Evolutionary conservation across 208 protist genomes (phyloP).

Genomic region (Acanthamoeba sp.): DNA sequence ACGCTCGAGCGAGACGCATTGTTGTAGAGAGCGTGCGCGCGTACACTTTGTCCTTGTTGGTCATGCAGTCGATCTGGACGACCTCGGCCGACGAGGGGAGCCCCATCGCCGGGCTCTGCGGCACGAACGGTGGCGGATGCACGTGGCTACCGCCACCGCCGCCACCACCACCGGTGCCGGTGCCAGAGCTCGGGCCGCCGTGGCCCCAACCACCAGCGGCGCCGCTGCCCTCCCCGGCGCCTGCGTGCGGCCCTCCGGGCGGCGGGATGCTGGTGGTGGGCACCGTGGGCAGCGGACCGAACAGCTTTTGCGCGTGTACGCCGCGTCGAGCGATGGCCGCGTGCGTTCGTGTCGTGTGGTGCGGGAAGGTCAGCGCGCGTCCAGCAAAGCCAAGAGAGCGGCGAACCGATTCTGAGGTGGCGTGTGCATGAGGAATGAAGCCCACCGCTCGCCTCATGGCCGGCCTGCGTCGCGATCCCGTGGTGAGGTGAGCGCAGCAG

Average conservation of each 20-base stretch:
- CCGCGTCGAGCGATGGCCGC: too few relatives aligned
- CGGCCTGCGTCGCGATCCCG: too few relatives aligned
- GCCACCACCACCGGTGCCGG: background rate
- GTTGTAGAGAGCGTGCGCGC: background rate
- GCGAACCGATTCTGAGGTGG: background rate
- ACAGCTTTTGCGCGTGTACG: too few relatives aligned
- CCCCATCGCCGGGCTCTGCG: constrained; percentile 15
- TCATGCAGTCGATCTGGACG: constrained; percentile 37
- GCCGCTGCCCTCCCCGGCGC: too few relatives aligned
- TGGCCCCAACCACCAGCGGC: too few relatives aligned
- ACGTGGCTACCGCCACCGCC: background rate
- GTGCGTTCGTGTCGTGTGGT: too few relatives aligned
- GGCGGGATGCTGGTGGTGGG: too few relatives aligned
- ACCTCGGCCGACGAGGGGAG: constrained; percentile 18
- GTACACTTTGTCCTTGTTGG: constrained; percentile 20
- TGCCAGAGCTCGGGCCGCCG: background rate
- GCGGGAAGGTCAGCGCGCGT: too few relatives aligned
- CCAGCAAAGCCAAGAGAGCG: too few relatives aligned
- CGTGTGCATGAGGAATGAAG: background rate
- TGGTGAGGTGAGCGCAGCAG: too few relatives aligned
- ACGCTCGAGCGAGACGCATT: too few relatives aligned
- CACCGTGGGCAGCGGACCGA: background rate
- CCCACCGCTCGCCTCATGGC: background rate
- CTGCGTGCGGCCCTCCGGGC: too few relatives aligned
- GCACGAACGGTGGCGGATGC: background rate